Percentiles rank a stretch among this genome's conserved stretches.
phyloP scores from a whole-genome alignment of 169 alveolate species.

The Plasmodium yoelii region DNA sequence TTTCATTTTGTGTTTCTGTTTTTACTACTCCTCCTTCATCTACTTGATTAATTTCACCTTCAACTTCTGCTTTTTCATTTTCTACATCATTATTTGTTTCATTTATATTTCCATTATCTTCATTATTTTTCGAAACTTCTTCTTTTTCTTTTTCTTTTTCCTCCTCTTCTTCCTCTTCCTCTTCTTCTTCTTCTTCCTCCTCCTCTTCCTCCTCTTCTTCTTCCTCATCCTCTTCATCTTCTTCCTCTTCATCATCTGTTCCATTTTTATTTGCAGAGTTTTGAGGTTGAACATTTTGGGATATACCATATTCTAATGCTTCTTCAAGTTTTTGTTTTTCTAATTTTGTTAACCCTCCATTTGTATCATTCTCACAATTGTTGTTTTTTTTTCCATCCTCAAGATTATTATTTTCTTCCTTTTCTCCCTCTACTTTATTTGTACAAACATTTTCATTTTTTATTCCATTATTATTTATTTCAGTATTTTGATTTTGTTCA shows the following conservation, averaged over 20 bases:
- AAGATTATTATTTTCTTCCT: neutral
- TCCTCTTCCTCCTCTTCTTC: constrained; percentile 38
- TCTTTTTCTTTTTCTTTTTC: neutral
- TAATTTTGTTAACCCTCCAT: constrained; percentile 1
- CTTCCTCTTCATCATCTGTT: constrained; percentile 12
- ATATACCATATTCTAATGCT: constrained; percentile 57
- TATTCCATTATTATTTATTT: neutral
- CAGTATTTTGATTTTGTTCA: neutral
- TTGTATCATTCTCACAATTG: constrained; percentile 12
- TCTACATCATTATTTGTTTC: neutral
- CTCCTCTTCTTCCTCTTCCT: constrained; percentile 5
- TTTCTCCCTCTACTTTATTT: neutral
- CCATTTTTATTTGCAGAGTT: constrained; percentile 16
- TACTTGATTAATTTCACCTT: constrained; percentile 1
- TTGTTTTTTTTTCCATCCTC: constrained; percentile 10
- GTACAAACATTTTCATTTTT: neutral
- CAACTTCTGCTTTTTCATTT: neutral
- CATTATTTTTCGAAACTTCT: neutral
- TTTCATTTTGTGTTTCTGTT: constrained; percentile 1
- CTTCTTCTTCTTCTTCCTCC: constrained; percentile 10
- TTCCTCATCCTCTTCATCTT: constrained; percentile 19
- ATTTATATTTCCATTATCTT: constrained; percentile 7
- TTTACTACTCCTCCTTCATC: constrained; percentile 6
- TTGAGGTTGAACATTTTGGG: constrained; percentile 12
- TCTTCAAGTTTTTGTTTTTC: constrained; percentile 49